These are phyloP conservation scores for Oryza punctata DNA, from an alignment of 176 grass and related monocot species.

Conservation along the genomic window DNA sequence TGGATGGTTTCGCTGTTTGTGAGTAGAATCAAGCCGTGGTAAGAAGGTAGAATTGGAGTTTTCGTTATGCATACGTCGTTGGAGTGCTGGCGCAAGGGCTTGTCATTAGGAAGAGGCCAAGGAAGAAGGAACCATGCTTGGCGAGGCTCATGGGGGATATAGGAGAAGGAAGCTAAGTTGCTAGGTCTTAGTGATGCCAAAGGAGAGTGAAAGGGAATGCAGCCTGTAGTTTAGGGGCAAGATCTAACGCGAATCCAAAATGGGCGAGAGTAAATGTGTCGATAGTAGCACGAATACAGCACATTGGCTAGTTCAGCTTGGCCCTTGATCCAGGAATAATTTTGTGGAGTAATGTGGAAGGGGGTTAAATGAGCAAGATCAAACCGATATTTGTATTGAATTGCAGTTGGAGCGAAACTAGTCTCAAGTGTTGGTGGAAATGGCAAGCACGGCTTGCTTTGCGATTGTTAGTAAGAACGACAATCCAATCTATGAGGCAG, in stretches of 20 bases:
- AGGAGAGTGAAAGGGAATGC: background rate
- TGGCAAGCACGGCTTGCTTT: slow-evolving; percentile 89
- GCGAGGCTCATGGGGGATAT: background rate
- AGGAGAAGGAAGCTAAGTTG: background rate
- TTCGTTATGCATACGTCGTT: background rate
- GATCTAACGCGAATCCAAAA: background rate
- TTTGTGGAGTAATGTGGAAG: background rate
- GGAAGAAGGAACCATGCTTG: background rate
- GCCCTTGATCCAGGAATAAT: background rate
- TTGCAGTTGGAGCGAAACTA: background rate
- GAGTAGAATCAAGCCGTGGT: background rate
- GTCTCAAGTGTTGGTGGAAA: slow-evolving; percentile 35
- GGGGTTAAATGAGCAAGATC: background rate
- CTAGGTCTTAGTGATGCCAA: slow-evolving; percentile 19
- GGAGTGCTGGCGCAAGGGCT: background rate
- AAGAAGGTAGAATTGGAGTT: background rate
- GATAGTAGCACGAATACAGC: background rate
- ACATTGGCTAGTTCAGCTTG: background rate
- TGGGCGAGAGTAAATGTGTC: background rate
- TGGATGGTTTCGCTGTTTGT: background rate
- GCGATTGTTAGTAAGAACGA: slow-evolving; percentile 86
- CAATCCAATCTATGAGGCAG: slow-evolving; percentile 89
- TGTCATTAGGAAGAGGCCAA: background rate
- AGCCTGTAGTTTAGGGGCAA: background rate
- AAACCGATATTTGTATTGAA: background rate